Base-by-base conservation (phyloP, 179 eudicot species). In the Heliamphora pulchella region DNA sequence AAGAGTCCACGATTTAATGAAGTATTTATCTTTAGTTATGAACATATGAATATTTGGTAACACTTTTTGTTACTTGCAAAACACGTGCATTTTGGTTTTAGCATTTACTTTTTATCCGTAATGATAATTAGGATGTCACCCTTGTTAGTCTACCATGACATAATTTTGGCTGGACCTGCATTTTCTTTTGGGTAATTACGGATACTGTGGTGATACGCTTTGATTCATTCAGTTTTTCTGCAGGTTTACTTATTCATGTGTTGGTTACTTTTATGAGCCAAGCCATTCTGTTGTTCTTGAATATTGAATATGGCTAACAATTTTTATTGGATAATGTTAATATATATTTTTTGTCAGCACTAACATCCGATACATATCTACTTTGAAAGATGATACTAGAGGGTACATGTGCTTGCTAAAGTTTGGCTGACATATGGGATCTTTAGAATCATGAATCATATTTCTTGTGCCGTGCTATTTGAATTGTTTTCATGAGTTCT, bases 51-150 rank as follows among this genome's bases (percentile, higher is more conserved):
- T 51, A 5, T 15, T 68, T 41, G 53, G 59, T 53, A 63, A 78
- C 53, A 51, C n/a, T n/a, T 43, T n/a, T 79, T 11, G 55, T 69
- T 43, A 58, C 77, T 69, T 79, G 43, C 31, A 41, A 78, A 6
- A 41, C 14, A 17, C 15, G 54, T 51, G 63, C 47, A 53, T 67
- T 78, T 66, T 9, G 44, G 44, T 22, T 39, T 14, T 53, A 43
- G 39, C 11, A 39, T 75, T 68, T 59, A 2, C 1, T 6, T 41
- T 57, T 57, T 59, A 48, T 43, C 6, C 6, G 1, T 7, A 5
- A 46, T 58, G 8, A 57, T 75, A n/a, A n/a, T n/a, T n/a, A n/a
- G n/a, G n/a, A n/a, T n/a, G n/a, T n/a, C 53, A 43, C 14, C 54
- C 78, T 41, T 75, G 68, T 44, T 31, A 54, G 22, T 31, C 54